These are phyloP conservation scores for Acarospora socialis DNA, from an alignment of 2,329 filamentous ascomycete species.

Conservation along the genomic window DNA sequence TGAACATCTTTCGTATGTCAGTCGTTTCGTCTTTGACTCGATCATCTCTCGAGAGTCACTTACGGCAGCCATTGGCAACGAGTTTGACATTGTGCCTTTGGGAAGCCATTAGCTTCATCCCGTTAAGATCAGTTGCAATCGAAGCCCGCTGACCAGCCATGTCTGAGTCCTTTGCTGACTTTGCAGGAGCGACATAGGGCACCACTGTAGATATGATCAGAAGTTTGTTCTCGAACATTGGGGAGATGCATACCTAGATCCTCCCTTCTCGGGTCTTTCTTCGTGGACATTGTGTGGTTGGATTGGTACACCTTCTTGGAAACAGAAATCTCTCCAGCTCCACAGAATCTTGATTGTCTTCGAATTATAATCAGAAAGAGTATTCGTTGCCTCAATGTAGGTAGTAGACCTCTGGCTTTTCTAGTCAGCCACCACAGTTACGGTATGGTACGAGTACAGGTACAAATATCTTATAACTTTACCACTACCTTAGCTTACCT, in stretches of 20 bases:
- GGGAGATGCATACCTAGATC: constrained; percentile 51
- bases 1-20: constrained; percentile 54
- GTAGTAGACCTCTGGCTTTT: too few relatives aligned
- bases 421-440: too few relatives aligned
- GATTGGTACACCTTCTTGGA: too few relatives aligned
- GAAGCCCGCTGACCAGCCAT: constrained; percentile 50
- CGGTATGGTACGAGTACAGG: too few relatives aligned
- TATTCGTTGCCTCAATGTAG: too few relatives aligned
- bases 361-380: too few relatives aligned
- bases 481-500: too few relatives aligned
- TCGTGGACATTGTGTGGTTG: constrained; percentile 52
- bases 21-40: neutral
- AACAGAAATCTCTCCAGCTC: too few relatives aligned
- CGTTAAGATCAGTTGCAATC: neutral
- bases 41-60: constrained; percentile 19
- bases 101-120: constrained; percentile 8
- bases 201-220: constrained; percentile 46
- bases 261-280: constrained; percentile 61
- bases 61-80: constrained; percentile 83
- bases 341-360: too few relatives aligned
- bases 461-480: too few relatives aligned
- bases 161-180: constrained; percentile 50
- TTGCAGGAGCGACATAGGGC: constrained; percentile 65
- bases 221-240: neutral
- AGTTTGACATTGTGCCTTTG: constrained; percentile 51